These are phyloP conservation scores for Zanthoxylum bungeanum DNA, from an alignment of 345 rosid species.

Conservation along the genomic window DNA sequence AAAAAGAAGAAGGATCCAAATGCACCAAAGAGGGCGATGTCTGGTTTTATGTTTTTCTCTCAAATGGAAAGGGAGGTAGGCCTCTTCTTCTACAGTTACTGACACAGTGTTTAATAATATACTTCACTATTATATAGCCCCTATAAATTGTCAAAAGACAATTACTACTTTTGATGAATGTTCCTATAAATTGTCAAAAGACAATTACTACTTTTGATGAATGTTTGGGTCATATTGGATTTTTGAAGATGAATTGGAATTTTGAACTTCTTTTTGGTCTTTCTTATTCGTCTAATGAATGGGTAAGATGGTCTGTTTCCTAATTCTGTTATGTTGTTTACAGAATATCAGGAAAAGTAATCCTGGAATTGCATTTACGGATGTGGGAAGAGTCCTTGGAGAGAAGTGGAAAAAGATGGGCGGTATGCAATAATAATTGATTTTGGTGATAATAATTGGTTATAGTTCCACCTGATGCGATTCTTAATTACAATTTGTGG, in stretches of 20 bases:
- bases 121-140: background rate
- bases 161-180: background rate
- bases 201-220: background rate
- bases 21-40: slow-evolving; percentile 82
- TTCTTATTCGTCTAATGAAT: background rate
- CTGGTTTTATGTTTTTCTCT: slow-evolving; percentile 75
- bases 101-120: background rate
- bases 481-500: background rate
- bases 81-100: background rate
- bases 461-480: background rate
- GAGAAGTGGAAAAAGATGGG: slow-evolving; percentile 83
- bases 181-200: background rate
- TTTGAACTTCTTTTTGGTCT: background rate
- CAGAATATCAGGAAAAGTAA: slow-evolving; percentile 73
- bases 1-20: slow-evolving; percentile 97
- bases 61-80: slow-evolving; percentile 85
- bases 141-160: background rate
- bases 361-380: slow-evolving; percentile 74
- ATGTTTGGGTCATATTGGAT: background rate
- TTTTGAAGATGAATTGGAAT: background rate
- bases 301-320: slow-evolving; percentile 2
- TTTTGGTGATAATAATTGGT: background rate
- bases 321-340: slow-evolving; percentile 14
- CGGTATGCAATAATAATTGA: slow-evolving; percentile 34
- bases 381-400: slow-evolving; percentile 58